Base-by-base conservation (phyloP, 768 basidiomycete species). In the Daedaleopsis nitida region DNA sequence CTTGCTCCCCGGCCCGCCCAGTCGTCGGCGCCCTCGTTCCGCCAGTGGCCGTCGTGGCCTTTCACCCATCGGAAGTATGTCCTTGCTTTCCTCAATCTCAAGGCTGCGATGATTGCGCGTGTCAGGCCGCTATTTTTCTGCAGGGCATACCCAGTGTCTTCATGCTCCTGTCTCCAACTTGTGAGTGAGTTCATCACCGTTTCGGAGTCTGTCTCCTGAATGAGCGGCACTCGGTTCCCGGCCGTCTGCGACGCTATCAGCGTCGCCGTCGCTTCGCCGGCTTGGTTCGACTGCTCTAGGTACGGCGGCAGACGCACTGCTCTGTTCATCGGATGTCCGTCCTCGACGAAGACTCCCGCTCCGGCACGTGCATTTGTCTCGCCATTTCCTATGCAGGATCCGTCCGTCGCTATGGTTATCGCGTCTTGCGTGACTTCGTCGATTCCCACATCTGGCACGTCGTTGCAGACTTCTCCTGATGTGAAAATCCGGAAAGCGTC, bases 121-220 rank as follows among this genome's bases (percentile, higher is more conserved):
- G 21, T 42, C 14, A 60, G 9, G 14, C 7, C 13, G 5, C 23
- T 49, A 43, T 77, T 75, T 1, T 38, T 17, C 0, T 65, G 49
- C 0, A 42, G 51, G 0, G 70, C 68, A 67, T 64, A 78, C 0
- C 76, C 74, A 0, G n/a, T 14, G 44, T 76, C 66, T 43, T 77
- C 74, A 63, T 69, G 67, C 1, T 52, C 49, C 0, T 35, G 7
- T 0, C 65, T 45, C 55, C 65, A 44, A 16, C 54, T 34, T 3
- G 67, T 63, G 17, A 65, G 48, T 0, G 67, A 54, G 1, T 69
- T 42, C 0, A 70, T 68, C 0, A 48, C 55, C 2, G 69, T 65
- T 17, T n/a, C 37, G 0, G 72, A 70, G 68, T 73, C 68, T 0
- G 68, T 59, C n/a, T 50, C 45, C 0, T 69, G 60, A 8, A 23